Evolutionary conservation across 2,329 filamentous ascomycete species (phyloP), one percentile per base, ranked within the genome.

Genomic region (Verticillium albo-atrum): DNA sequence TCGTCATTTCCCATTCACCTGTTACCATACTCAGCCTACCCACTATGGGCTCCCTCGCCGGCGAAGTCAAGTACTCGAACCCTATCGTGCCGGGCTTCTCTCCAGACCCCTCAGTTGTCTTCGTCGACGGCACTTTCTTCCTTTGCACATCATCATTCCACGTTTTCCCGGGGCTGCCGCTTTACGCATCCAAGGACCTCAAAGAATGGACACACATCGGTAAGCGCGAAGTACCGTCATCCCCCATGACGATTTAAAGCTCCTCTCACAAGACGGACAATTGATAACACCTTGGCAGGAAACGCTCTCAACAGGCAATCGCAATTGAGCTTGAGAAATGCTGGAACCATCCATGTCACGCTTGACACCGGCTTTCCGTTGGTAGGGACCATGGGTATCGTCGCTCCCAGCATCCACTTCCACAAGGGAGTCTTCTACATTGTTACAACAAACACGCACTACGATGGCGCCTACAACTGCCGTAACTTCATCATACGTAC

Each of bases 91-190:
- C 71, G 9, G 71, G 70, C 6, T 73, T 71, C 60, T 61, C 67
- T 4, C 69, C 71, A 12, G 71, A 74, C 50, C 69, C 71, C 1
- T 72, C 70, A 6, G 60, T 68, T 17, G 61, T 69, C 4, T 63
- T 65, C 7, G 66, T 72, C 9, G 63, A 70, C 30, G 69, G 65
- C 4, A 68, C 65, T 1, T 73, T 67, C 62, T 72, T 68, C 58
- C 65, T 70, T 47, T 79, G 85, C 61, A 83, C 83, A 65, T 82
- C 84, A 3, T 81, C 82, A 9, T 84, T 86, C 64, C 85, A 86
- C 65, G 78, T 85, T 6, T 86, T 86, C 64, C 76, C 84, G 0
- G 83, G 84, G 20, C 71, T 77, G 0, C 79, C 81, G 53, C 71
- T 71, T n/a, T 72, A 71, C 51, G 67, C 67, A 4, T 75, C 72